Evolutionary conservation across 768 basidiomycete species (phyloP), one percentile per base, ranked within the genome.

Genomic region (Tulasnella sp.): DNA sequence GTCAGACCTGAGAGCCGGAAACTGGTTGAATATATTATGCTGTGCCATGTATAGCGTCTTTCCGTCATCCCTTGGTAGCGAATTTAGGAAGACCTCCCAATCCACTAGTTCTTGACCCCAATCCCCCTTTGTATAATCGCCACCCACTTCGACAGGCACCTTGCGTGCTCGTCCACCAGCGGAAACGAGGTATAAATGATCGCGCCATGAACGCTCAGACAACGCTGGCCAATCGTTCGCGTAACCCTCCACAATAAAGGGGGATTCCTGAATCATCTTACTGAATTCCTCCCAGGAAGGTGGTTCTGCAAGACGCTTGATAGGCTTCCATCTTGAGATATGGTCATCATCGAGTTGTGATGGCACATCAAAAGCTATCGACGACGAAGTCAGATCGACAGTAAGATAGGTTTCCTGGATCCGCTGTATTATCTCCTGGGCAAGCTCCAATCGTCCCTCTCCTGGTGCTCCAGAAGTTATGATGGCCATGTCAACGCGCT

Each of bases 101-200:
- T 63, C 59, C 64, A 95, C 76, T 48, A 98, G 68, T 57, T 66
- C 66, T 63, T 93, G 93, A 1, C 73, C 73, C 95, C 95, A 99
- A 40, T 76, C 75, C 19, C 76, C 74, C 9, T 70, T 67, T 25
- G 86, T 78, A 64, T 98, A 98, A 61, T 91, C 83, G 29, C 65
- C 64, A 12, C 93, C 93, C 15, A 95, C 66, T 65, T 98, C 93
- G 5, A 98, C 80, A 4, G 93, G 95, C 1, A 98, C 83, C 4
- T 87, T 66, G 19, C 95, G 74, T 1, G 84, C 91, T 37, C 75
- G 76, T 12, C 95, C 95, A 2, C 83, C 76, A 0, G 79, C 67
- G 3, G 70, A 67, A 12, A 72, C 71, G 1, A 99, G 73, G 62
- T 99, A 96, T 2, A 68, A 62, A 4, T 70, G 65, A 15, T 77